Conservation (phyloP, 345 rosid species). For the Dovyalis caffra region DNA sequence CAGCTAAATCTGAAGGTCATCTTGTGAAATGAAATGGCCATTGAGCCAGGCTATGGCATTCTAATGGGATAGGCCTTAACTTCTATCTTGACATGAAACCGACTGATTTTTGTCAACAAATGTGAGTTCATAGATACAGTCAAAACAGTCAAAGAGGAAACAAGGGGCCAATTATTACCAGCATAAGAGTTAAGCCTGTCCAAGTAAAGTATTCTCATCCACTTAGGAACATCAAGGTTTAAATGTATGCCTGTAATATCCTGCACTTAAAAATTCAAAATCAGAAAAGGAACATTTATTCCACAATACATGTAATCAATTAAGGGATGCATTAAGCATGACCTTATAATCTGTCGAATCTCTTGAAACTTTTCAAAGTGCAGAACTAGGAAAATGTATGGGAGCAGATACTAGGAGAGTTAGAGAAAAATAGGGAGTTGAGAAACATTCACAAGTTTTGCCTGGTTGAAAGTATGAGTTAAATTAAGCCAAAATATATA, state of each 20-base stretch:
- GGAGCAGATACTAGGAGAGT: not conserved
- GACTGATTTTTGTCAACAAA: not conserved
- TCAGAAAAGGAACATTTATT: conserved; percentile 21
- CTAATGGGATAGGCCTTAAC: not conserved
- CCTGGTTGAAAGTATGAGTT: not conserved
- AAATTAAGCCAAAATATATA: no score
- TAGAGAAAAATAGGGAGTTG: not conserved
- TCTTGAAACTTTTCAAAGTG: not conserved
- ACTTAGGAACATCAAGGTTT: conserved; percentile 77
- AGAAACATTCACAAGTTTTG: not conserved
- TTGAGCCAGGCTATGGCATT: not conserved
- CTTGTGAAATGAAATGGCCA: not conserved
- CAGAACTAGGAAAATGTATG: not conserved
- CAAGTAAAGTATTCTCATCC: conserved; percentile 65
- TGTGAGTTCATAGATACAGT: not conserved
- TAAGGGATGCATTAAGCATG: not conserved
- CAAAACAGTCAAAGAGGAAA: not conserved
- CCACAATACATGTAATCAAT: conserved; percentile 7
- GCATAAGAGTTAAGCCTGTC: conserved; percentile 70
- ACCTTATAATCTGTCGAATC: not conserved
- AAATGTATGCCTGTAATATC: conserved; percentile 63
- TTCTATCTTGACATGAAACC: not conserved
- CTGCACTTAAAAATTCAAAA: conserved; percentile 55
- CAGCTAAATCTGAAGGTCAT: not conserved
- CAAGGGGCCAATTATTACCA: conserved; percentile 42